These are phyloP conservation scores for Hamigera avellanea DNA, from an alignment of 495 filamentous ascomycete genomes.

Conservation along the genomic window DNA sequence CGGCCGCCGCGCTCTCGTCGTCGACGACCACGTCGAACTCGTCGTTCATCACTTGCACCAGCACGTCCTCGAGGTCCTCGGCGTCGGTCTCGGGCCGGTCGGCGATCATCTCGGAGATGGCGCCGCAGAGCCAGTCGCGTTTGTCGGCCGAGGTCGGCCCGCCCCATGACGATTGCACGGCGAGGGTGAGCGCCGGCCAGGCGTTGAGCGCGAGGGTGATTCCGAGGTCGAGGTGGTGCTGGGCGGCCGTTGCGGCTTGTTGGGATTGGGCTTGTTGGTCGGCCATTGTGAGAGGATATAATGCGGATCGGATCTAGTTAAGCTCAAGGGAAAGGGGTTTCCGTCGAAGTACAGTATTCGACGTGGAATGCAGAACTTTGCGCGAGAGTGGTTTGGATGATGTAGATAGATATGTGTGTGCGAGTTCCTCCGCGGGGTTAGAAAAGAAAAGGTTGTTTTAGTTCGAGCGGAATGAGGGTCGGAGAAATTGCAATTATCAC, in stretches of 20 bases:
- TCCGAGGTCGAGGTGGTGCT: constrained; percentile 61
- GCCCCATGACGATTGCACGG: constrained; percentile 80
- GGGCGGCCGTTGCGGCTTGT: constrained; percentile 11
- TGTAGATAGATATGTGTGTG: too few species aligned
- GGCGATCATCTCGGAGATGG: constrained; percentile 68
- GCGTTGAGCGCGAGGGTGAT: constrained; percentile 67
- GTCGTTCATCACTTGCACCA: constrained; percentile 85
- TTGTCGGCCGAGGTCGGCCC: constrained; percentile 77
- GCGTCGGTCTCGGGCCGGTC: constrained; percentile 63
- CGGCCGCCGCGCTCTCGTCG: constrained; percentile 67
- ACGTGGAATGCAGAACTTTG: too few species aligned
- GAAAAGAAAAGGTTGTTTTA: too few species aligned
- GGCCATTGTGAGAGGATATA: too few species aligned
- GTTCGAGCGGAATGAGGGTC: too few species aligned
- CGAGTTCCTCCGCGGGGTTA: too few species aligned
- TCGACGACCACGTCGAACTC: constrained; percentile 90
- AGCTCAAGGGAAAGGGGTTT: too few species aligned
- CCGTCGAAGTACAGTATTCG: too few species aligned
- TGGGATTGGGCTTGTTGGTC: constrained; percentile 4
- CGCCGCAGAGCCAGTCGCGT: constrained; percentile 91
- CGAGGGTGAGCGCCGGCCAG: constrained; percentile 80
- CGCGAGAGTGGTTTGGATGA: too few species aligned
- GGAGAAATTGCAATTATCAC: too few species aligned
- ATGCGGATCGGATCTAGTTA: too few species aligned
- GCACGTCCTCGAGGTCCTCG: constrained; percentile 70